Conservation (phyloP, 179 eudicot species). For the Vitellaria paradoxa region DNA sequence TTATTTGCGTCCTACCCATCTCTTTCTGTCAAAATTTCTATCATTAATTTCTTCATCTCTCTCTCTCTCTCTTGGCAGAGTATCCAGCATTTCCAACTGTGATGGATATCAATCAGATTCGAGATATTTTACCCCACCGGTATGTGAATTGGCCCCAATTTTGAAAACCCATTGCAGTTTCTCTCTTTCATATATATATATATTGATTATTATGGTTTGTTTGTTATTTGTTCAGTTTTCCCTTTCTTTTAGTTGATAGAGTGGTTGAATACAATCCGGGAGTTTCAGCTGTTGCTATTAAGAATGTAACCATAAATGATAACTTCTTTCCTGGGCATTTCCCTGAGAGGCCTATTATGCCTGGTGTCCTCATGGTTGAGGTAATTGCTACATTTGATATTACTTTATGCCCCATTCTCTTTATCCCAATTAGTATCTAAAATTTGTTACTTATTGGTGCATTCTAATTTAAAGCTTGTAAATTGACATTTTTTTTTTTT, state of each 20-base stretch:
- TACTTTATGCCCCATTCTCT: neutral
- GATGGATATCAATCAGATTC: slow-evolving; percentile 88
- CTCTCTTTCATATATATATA: slow-evolving; percentile 19
- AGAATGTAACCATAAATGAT: slow-evolving; percentile 94
- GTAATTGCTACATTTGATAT: slow-evolving; percentile 29
- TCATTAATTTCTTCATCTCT: neutral
- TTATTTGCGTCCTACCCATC: neutral
- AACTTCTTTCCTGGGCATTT: slow-evolving; percentile 97
- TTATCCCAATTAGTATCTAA: neutral
- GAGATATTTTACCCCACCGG: slow-evolving; percentile 93
- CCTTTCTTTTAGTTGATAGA: slow-evolving; percentile 96
- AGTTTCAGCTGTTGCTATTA: slow-evolving; percentile 91
- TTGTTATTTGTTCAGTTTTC: slow-evolving; percentile 51
- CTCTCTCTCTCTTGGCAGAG: slow-evolving; percentile 28
- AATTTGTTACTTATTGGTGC: neutral
- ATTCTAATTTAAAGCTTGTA: neutral
- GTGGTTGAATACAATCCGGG: slow-evolving; percentile 91
- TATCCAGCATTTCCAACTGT: slow-evolving; percentile 84
- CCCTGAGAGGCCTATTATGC: slow-evolving; percentile 98
- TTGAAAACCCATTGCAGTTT: neutral
- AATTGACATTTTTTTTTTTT: neutral
- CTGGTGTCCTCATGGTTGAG: slow-evolving; percentile 99
- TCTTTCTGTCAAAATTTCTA: neutral
- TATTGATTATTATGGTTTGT: neutral
- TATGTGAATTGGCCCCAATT: slow-evolving; percentile 18